Base-by-base conservation (phyloP, 257 asterid genomes). In the Ilex aquifolium region DNA sequence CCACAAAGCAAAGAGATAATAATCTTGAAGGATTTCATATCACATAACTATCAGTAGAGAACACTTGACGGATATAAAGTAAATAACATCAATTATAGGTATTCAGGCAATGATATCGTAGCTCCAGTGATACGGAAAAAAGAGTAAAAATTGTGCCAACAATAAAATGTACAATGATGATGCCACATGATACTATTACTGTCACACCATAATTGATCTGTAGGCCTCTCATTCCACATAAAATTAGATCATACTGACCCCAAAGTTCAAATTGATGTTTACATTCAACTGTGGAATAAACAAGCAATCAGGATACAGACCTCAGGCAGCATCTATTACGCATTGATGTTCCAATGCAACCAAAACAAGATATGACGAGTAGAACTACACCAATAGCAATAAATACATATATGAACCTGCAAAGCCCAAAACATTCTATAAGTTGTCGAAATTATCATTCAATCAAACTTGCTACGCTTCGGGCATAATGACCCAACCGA, bases 391-490 rank as follows among this genome's bases (percentile, higher is more conserved):
- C 99, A 70, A 76, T 65, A 57, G 91, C 96, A 57, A 75, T 84
- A 80, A 93, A 87, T 62, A 88, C 77, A 76, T 93, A 93, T 57
- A 93, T 87, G 77, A 93, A 93, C 99, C 99, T 93, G 95, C 82
- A 69, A 70, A 31, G 3, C 56, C 49, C 36, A 67, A 44, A 13
- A 13, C 9, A 44, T 44, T 7, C 9, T 7, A 7, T 44, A 44
- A 44, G 9, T 44, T 7, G 1, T 13, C 13, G 11, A 44, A 21
- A 21, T 21, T 21, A 21, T 21, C 27, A 13, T 44, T 7, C 9
- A 44, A 7, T 13, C 9, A 44, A 44, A 44, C 13, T 7, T 42
- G 12, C 48, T 11, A 42, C 7, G 48, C 48, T 1, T 42, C 12
- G 7, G 1, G 27, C 27, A 21, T 21, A 21, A 21, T 21, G 0